A percentile compares a stretch with the other conserved stretches of the same genome.
Conservation (phyloP, 1,284 basidiomycete genomes). For the Mycosarcoma mackinlayi region DNA sequence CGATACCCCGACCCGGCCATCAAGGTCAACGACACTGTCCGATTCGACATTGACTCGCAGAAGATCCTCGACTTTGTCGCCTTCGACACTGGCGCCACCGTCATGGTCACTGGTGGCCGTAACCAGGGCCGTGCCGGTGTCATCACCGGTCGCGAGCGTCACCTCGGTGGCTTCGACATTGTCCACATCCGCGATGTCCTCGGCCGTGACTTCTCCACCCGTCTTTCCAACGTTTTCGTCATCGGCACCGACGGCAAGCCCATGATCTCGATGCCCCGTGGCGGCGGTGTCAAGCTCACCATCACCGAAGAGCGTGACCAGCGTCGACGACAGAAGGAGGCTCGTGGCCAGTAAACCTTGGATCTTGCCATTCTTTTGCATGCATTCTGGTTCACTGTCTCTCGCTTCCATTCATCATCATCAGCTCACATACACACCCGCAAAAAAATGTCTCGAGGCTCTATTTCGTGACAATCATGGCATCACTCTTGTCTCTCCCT, state of each 20-base stretch:
- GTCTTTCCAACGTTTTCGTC: slow-evolving; percentile 96
- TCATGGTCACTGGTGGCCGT: slow-evolving; percentile 97
- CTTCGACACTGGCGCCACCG: slow-evolving; percentile 97
- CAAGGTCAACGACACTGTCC: slow-evolving; percentile 97
- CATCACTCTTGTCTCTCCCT: slow-evolving; percentile 16
- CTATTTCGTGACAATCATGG: slow-evolving; percentile 13
- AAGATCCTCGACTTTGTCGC: slow-evolving; percentile 95
- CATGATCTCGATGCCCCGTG: slow-evolving; percentile 96
- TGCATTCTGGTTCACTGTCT: slow-evolving; percentile 12
- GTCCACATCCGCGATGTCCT: slow-evolving; percentile 91
- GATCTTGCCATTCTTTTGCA: slow-evolving; percentile 2
- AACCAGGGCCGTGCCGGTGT: slow-evolving; percentile 99
- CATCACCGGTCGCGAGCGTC: slow-evolving; percentile 95
- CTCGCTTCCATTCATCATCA: slow-evolving; percentile 10
- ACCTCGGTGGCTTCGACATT: slow-evolving; percentile 92
- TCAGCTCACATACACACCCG: slow-evolving; percentile 5
- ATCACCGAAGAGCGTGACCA: slow-evolving; percentile 71
- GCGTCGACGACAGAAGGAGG: slow-evolving; percentile 62
- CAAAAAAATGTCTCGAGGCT: slow-evolving; percentile 16
- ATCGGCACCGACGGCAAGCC: slow-evolving; percentile 95
- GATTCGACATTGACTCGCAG: slow-evolving; percentile 92
- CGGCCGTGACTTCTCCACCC: slow-evolving; percentile 79
- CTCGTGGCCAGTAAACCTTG: slow-evolving; percentile 44
- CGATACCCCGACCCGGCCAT: slow-evolving; percentile 97
- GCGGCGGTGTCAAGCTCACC: slow-evolving; percentile 91